Evolutionary conservation across 352 stramenopile genomes (phyloP).

Genomic region (Nothophytophthora sp.): DNA sequence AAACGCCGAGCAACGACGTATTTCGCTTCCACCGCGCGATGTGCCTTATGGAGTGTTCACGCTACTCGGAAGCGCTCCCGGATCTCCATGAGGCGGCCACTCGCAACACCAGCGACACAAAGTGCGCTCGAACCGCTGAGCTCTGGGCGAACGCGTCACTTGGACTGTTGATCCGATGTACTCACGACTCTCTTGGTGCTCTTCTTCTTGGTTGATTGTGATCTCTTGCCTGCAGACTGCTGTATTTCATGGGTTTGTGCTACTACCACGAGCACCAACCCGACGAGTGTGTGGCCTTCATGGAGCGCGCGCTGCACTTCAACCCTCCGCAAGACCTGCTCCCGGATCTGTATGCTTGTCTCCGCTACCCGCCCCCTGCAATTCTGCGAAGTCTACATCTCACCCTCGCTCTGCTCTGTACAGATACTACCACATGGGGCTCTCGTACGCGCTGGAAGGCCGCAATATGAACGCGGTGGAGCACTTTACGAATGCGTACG

Average conservation of each 20-base stretch:
- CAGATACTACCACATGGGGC: conserved; percentile 76
- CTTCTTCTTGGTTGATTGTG: no score
- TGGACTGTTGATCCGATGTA: no score
- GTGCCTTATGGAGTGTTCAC: conserved; percentile 57
- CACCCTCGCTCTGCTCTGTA: neutral
- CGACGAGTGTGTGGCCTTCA: conserved; percentile 46
- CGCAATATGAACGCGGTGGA: conserved; percentile 68
- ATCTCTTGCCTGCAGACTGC: conserved; percentile 31
- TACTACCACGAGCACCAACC: conserved; percentile 56
- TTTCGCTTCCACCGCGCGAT: conserved; percentile 70
- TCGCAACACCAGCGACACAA: conserved; percentile 21
- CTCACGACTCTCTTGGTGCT: no score
- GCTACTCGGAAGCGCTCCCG: conserved; percentile 46
- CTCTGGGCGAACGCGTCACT: no score
- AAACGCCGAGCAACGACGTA: conserved; percentile 48
- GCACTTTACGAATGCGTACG: conserved; percentile 52
- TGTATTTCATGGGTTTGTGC: conserved; percentile 70
- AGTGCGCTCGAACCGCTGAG: conserved; percentile 27
- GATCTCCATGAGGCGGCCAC: conserved; percentile 54
- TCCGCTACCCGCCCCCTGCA: neutral
- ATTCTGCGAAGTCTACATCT: neutral
- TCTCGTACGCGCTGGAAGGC: conserved; percentile 52
- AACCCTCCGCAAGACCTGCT: conserved; percentile 32
- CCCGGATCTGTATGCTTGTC: conserved; percentile 53
- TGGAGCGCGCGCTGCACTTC: conserved; percentile 40